Evolutionary conservation across 2,329 filamentous ascomycete species (phyloP), one percentile per base, ranked within the genome.

Genomic region (Hymenoscyphus linearis): DNA sequence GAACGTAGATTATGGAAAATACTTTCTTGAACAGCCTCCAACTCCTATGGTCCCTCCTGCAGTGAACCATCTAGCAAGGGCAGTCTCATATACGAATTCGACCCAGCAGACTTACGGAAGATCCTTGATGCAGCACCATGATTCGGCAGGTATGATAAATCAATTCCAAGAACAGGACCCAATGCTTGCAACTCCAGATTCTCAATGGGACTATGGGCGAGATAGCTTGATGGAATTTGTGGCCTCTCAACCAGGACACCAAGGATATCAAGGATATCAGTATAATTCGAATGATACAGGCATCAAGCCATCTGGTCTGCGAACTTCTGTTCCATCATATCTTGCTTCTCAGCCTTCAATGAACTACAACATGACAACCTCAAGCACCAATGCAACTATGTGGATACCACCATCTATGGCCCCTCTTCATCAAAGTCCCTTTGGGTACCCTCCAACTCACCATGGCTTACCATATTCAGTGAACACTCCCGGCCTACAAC

Each of bases 161-260:
- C 65, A 47, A 40, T 53, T 58, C 7, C 57, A 65, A 18, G 61
- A 54, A 26, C 60, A 57, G 34, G 68, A 61, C 31, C 27, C 27
- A n/a, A 37, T 55, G 27, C 18, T 66, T 31, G 67, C 63, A 36
- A 61, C 61, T 26, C 65, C 63, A 50, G 71, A 70, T 59, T 55
- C 64, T 4, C 62, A 66, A 55, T 64, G 61, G 64, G 62, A 58
- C 47, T 37, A 14, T 31, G 56, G 65, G 31, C 60, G 62, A 57
- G 60, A 64, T 31, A 69, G 64, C 60, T 67, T 70, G 61, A 60
- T 64, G 2, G 65, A 65, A 27, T 67, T 69, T 27, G 63, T 60
- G 13, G 66, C 52, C 16, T 31, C 60, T 50, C 61, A 56, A 60
- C 63, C 60, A 54, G 62, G 44, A 4, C 50, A 62, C 37, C 67